Evolutionary conservation across 2,329 filamentous ascomycete genomes (phyloP).

Genomic region (Geosmithia morbida): DNA sequence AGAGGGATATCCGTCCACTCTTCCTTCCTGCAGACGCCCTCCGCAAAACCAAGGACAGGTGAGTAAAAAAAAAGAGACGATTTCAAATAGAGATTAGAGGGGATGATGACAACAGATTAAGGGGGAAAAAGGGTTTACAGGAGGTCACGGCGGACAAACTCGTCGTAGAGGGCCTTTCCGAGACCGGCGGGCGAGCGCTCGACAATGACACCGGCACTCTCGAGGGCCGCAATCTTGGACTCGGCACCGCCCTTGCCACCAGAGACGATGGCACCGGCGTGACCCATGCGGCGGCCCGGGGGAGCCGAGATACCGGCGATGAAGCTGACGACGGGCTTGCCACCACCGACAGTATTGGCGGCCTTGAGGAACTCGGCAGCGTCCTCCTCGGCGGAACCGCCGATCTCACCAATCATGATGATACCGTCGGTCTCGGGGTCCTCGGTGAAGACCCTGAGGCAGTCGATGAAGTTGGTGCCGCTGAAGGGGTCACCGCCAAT

Average conservation of each 20-base stretch:
- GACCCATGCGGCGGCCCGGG: slow-evolving; percentile 92
- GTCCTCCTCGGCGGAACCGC: slow-evolving; percentile 93
- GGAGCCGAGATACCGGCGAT: slow-evolving; percentile 97
- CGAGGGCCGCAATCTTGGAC: slow-evolving; percentile 92
- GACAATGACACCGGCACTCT: slow-evolving; percentile 87
- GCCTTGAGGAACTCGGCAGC: slow-evolving; percentile 89
- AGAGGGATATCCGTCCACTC: too few species aligned
- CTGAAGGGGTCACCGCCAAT: slow-evolving; percentile 98
- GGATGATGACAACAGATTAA: background rate
- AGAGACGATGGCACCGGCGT: slow-evolving; percentile 94
- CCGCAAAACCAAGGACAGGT: too few species aligned
- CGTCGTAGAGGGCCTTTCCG: slow-evolving; percentile 84
- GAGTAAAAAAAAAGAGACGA: too few species aligned
- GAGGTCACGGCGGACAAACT: slow-evolving; percentile 93
- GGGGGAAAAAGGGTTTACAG: slow-evolving; percentile 42
- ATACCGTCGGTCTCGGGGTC: slow-evolving; percentile 96
- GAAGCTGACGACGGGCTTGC: slow-evolving; percentile 94
- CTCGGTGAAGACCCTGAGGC: slow-evolving; percentile 89
- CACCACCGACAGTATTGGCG: slow-evolving; percentile 72
- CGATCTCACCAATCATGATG: slow-evolving; percentile 99
- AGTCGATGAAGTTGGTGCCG: slow-evolving; percentile 99
- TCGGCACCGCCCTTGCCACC: slow-evolving; percentile 96
- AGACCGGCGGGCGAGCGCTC: slow-evolving; percentile 86
- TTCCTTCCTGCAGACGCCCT: too few species aligned
- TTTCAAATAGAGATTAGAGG: background rate